Percentiles rank a stretch among this genome's conserved stretches.
These are phyloP conservation scores for Arabidopsis lyrata DNA, from an alignment of 441 rosid species.

Conservation along the genomic window DNA sequence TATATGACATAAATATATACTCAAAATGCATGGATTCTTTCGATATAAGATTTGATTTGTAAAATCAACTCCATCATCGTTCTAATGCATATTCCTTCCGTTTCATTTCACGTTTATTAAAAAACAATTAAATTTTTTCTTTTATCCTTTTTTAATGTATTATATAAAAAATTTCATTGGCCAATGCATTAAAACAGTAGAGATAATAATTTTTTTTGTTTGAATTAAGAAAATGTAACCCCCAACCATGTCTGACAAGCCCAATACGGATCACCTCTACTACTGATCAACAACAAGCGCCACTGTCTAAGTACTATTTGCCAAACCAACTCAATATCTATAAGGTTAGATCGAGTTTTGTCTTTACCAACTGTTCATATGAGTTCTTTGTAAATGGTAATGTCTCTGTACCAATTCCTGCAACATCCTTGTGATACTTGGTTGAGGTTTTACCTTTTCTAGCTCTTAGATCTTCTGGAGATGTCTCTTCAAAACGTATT, in stretches of 20 bases:
- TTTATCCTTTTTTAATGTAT: too few species aligned
- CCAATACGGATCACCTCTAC: too few species aligned
- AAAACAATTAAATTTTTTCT: too few species aligned
- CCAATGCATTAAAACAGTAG: too few species aligned
- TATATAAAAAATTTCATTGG: too few species aligned
- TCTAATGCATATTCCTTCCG: too few species aligned
- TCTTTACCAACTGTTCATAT: background rate
- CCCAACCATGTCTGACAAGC: too few species aligned
- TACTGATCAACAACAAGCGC: background rate
- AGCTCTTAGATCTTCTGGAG: background rate
- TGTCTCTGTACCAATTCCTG: background rate
- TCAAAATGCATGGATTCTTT: background rate
- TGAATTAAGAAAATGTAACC: too few species aligned
- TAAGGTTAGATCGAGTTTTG: constrained; percentile 1
- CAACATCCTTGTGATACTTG: background rate
- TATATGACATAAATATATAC: constrained; percentile 4
- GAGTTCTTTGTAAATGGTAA: background rate
- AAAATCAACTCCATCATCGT: background rate
- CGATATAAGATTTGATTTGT: background rate
- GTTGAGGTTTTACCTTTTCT: background rate
- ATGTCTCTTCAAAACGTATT: background rate
- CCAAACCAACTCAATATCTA: background rate
- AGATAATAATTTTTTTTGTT: too few species aligned
- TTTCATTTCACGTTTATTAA: too few species aligned
- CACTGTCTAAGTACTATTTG: background rate